Evolutionary conservation across 345 rosid species (phyloP).

Genomic region (Barbarea vulgaris): DNA sequence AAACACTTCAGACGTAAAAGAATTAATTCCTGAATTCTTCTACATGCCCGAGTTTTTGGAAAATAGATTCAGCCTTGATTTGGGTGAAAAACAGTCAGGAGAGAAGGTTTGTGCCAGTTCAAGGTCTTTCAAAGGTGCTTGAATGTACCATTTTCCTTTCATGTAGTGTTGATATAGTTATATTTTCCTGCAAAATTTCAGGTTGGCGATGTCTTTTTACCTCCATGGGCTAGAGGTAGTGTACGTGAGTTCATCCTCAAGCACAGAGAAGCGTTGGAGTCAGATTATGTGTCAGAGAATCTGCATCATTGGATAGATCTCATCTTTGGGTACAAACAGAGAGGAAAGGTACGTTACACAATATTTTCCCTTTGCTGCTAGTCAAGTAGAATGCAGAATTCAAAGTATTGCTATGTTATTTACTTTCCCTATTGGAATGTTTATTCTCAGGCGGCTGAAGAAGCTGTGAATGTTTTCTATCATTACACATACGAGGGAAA

Average conservation of each 20-base stretch:
- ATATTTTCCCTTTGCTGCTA: constrained; percentile 12
- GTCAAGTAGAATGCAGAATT: constrained; percentile 25
- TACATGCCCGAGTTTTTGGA: constrained; percentile 97
- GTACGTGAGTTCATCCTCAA: constrained; percentile 83
- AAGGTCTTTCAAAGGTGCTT: constrained; percentile 20
- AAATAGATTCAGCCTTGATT: constrained; percentile 77
- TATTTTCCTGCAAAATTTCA: constrained; percentile 36
- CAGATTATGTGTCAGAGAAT: constrained; percentile 92
- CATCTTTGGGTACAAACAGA: constrained; percentile 95
- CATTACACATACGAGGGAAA: constrained; percentile 99
- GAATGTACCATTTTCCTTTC: constrained; percentile 21
- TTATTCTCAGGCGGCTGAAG: constrained; percentile 88
- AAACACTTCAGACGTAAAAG: constrained; percentile 98
- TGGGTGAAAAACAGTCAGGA: constrained; percentile 99
- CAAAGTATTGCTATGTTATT: constrained; percentile 25
- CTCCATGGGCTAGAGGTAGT: constrained; percentile 99
- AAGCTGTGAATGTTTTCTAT: constrained; percentile 97
- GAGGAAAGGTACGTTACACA: constrained; percentile 79
- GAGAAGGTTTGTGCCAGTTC: constrained; percentile 73
- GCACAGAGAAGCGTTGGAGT: constrained; percentile 97
- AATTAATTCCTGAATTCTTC: constrained; percentile 97
- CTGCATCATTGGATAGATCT: constrained; percentile 99
- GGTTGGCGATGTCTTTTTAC: constrained; percentile 91
- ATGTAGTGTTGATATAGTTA: neutral
- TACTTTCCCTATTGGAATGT: constrained; percentile 29